Conservation (phyloP, 2,329 filamentous ascomycete genomes). For the Ascochyta pisi region DNA sequence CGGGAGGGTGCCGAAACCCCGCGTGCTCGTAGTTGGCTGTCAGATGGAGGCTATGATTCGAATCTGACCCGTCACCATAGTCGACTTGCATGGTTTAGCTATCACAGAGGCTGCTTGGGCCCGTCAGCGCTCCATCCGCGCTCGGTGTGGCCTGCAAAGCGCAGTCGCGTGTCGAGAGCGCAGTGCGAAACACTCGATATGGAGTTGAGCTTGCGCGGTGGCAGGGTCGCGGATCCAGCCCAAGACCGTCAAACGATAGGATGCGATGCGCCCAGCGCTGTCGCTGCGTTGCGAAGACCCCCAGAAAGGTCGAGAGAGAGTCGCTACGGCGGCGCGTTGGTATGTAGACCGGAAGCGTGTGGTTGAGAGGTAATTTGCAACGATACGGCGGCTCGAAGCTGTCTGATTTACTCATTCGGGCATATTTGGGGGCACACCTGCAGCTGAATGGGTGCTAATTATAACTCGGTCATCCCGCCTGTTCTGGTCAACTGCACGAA, state of each 20-base stretch:
- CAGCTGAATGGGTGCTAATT: constrained; percentile 19
- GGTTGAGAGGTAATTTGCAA: constrained; percentile 13
- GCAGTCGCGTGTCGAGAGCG: constrained; percentile 21
- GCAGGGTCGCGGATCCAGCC: constrained; percentile 26
- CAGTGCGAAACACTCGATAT: constrained; percentile 19
- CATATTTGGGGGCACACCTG: constrained; percentile 14
- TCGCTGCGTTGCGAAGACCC: constrained; percentile 17
- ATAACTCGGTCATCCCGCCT: constrained; percentile 14
- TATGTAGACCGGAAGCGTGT: not conserved
- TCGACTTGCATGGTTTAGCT: constrained; percentile 48
- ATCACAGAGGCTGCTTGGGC: constrained; percentile 29
- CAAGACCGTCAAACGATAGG: constrained; percentile 31
- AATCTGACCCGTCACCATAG: constrained; percentile 43
- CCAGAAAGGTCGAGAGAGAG: constrained; percentile 4
- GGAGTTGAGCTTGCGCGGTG: constrained; percentile 14
- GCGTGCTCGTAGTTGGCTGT: constrained; percentile 44
- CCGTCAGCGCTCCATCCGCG: constrained; percentile 44
- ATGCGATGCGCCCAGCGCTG: constrained; percentile 39
- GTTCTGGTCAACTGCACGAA: constrained; percentile 9
- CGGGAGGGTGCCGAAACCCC: constrained; percentile 41
- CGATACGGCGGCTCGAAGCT: constrained; percentile 14
- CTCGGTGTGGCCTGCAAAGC: constrained; percentile 31
- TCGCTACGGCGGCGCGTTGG: constrained; percentile 7
- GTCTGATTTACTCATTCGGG: constrained; percentile 18
- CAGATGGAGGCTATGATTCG: constrained; percentile 43